phyloP scores from a whole-genome alignment of 1,284 basidiomycete genomes.

The Ustilago crameri region DNA sequence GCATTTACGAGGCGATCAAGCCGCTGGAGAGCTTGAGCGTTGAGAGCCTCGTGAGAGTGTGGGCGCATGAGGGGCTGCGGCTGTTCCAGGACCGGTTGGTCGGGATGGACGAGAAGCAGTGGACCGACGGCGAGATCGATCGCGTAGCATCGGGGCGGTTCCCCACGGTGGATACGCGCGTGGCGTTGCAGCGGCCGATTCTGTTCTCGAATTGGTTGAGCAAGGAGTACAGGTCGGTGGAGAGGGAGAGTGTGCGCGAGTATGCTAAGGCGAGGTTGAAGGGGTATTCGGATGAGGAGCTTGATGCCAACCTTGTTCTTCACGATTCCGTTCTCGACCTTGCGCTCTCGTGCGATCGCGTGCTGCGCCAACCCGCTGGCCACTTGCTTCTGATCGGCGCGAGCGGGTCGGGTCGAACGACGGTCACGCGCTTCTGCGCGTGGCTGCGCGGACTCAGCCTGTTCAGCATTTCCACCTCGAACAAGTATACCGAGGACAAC shows the following conservation, averaged over 20 bases:
- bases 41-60: conserved; percentile 94
- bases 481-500: conserved; percentile 97
- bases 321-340: conserved; percentile 99
- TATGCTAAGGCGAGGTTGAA: conserved; percentile 96
- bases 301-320: conserved; percentile 96
- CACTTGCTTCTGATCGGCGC: conserved; percentile 96
- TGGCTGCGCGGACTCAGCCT: conserved; percentile 99
- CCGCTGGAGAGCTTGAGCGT: conserved; percentile 89
- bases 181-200: conserved; percentile 82
- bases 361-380: conserved; percentile 98
- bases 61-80: conserved; percentile 97
- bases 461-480: conserved; percentile 98
- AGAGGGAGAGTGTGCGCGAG: conserved; percentile 89
- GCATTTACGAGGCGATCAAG: conserved; percentile 94
- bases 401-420: conserved; percentile 98
- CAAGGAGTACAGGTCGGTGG: conserved; percentile 94
- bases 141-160: conserved; percentile 85
- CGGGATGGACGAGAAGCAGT: conserved; percentile 69
- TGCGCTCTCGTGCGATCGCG: conserved; percentile 94
- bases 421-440: conserved; percentile 95
- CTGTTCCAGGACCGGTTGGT: conserved; percentile 98
- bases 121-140: conserved; percentile 96
- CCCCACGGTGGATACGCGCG: conserved; percentile 85
- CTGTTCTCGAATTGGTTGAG: conserved; percentile 99
- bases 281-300: conserved; percentile 74